phyloP scores from a whole-genome alignment of 148 eudicot genomes.

The Nepenthes mirabilis region DNA sequence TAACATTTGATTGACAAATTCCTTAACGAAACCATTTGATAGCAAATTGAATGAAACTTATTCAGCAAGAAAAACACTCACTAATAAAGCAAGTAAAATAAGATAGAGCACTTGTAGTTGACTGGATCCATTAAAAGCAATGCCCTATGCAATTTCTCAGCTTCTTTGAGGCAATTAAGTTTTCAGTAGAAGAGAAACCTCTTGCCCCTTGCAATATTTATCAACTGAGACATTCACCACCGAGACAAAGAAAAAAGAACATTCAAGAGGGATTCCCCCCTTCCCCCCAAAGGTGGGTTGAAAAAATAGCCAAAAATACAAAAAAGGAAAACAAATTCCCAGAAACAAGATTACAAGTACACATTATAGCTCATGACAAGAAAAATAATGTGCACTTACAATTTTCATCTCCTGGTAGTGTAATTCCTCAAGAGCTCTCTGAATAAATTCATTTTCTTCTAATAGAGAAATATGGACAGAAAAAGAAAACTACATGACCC shows the following conservation, averaged over 20 bases:
- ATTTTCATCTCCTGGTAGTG: conserved; percentile 63
- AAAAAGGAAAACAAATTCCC: not conserved
- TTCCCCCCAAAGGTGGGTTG: too few relatives aligned
- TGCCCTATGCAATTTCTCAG: conserved; percentile 45
- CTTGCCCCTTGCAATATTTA: conserved; percentile 76
- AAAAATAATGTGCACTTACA: conserved; percentile 32
- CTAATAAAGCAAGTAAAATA: too few relatives aligned
- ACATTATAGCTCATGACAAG: not conserved
- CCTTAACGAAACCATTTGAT: too few relatives aligned
- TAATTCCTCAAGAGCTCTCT: conserved; percentile 78
- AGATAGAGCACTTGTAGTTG: conserved; percentile 59
- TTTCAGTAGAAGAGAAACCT: conserved; percentile 81
- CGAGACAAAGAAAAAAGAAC: not conserved
- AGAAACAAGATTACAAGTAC: not conserved
- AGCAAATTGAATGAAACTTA: too few relatives aligned
- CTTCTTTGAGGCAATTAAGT: conserved; percentile 60
- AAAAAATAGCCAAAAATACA: not conserved
- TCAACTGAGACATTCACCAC: conserved; percentile 39
- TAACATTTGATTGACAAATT: too few relatives aligned
- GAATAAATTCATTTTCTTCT: conserved; percentile 75
- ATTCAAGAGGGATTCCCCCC: too few relatives aligned
- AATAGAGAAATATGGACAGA: conserved; percentile 48
- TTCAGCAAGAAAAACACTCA: too few relatives aligned
- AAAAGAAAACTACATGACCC: not conserved
- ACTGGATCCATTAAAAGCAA: conserved; percentile 91